Conservation (phyloP, 2,329 filamentous ascomycete genomes). For the Penicillium paneum region DNA sequence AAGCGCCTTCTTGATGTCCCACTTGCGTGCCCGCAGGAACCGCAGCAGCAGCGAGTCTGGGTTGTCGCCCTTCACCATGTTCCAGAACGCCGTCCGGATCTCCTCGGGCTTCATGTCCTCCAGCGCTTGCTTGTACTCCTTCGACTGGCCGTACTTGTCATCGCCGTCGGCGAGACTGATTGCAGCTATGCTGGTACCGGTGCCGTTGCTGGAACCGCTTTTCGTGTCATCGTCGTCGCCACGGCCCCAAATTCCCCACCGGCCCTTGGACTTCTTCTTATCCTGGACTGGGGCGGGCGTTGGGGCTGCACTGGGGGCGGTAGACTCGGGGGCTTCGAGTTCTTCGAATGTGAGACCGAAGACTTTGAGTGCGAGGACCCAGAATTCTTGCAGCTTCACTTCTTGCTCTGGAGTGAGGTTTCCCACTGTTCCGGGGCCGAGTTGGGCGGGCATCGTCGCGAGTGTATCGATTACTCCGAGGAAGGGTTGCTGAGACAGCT, state of each 20-base stretch:
- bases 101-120: conserved; percentile 72
- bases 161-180: conserved; percentile 55
- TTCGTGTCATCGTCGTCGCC: conserved; percentile 39
- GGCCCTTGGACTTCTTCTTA: conserved; percentile 69
- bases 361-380: conserved; percentile 71
- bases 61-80: conserved; percentile 91
- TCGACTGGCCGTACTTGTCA: conserved; percentile 90
- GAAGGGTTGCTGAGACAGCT: conserved; percentile 22
- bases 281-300: conserved; percentile 32
- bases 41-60: conserved; percentile 80
- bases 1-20: conserved; percentile 89
- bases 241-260: conserved; percentile 64
- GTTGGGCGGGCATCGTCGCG: conserved; percentile 33
- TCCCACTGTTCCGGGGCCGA: conserved; percentile 65
- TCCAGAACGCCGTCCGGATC: conserved; percentile 80
- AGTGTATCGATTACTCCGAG: conserved; percentile 38
- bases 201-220: conserved; percentile 33
- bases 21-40: conserved; percentile 86
- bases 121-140: conserved; percentile 79
- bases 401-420: conserved; percentile 90
- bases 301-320: conserved; percentile 11
- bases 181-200: conserved; percentile 38
- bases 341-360: conserved; percentile 57
- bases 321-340: conserved; percentile 23
- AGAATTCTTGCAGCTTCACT: conserved; percentile 81